Percentiles rank a stretch among this genome's conserved stretches.
Conservation (phyloP, 768 basidiomycete genomes). For the Gloeostereum incarnatum region DNA sequence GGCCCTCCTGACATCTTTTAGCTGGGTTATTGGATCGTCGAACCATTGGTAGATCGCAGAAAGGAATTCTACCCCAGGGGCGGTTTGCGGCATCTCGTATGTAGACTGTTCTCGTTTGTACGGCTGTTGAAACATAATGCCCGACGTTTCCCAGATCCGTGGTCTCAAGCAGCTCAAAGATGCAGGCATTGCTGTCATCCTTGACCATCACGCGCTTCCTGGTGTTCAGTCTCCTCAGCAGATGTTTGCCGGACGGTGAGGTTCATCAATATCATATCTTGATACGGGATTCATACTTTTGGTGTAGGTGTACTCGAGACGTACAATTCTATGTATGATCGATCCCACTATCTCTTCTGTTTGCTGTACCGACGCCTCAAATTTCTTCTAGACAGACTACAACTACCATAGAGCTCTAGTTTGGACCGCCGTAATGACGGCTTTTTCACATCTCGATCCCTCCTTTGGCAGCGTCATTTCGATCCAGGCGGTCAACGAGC, state of each 20-base stretch:
- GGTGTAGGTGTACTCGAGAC: slow-evolving; percentile 49
- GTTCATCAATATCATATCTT: not conserved
- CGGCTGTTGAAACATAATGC: not conserved
- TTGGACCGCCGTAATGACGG: slow-evolving; percentile 80
- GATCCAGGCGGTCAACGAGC: slow-evolving; percentile 74
- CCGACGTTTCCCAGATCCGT: slow-evolving; percentile 33
- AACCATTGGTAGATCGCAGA: slow-evolving; percentile 52
- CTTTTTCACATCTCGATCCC: slow-evolving; percentile 60
- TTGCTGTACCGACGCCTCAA: not conserved
- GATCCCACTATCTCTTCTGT: not conserved
- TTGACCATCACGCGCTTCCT: slow-evolving; percentile 57
- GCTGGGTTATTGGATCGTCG: slow-evolving; percentile 82
- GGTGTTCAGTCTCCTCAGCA: slow-evolving; percentile 57
- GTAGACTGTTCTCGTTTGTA: slow-evolving; percentile 9
- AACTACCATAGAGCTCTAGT: slow-evolving; percentile 73
- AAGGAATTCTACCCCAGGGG: slow-evolving; percentile 63
- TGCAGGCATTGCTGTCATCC: slow-evolving; percentile 58
- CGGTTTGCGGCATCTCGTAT: slow-evolving; percentile 55
- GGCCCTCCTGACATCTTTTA: slow-evolving; percentile 13
- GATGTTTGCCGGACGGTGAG: slow-evolving; percentile 60
- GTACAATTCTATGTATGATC: slow-evolving; percentile 64
- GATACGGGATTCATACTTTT: slow-evolving; percentile 1
- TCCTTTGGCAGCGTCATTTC: slow-evolving; percentile 55
- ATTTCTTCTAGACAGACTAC: slow-evolving; percentile 38
- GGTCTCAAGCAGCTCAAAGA: slow-evolving; percentile 50